Base-by-base conservation (phyloP, 768 basidiomycete genomes). In the Amanita polypyramis region DNA sequence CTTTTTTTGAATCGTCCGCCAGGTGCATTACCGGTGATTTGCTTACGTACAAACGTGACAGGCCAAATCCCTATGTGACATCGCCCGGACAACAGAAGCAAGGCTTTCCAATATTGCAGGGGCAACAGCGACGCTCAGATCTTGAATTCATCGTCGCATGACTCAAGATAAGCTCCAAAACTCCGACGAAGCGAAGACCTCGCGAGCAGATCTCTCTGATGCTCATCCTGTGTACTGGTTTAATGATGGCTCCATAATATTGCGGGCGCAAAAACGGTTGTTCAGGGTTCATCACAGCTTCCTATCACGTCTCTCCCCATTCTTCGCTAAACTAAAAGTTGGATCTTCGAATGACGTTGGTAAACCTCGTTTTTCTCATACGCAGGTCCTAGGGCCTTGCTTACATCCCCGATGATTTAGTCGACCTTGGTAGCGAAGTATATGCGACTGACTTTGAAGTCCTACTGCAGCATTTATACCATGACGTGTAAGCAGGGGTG, bases 401-500 rank as follows among this genome's bases (percentile, higher is more conserved):
- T 30, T n/a, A 47, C 6, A 53, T 58, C 37, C 45, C 61, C 40
- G 45, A 27, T 55, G 39, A 56, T 76, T 35, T 41, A 49, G 40
- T 49, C 12, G 73, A 75, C 40, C 58, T 56, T 21, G 62, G 68
- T 37, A 59, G 65, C 14, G 58, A 62, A 27, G 65, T 76, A 42
- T 58, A 55, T 33, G 61, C 65, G 14, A 56, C 60, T 36, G 82
- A 85, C 57, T 68, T 83, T 5, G 73, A 74, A 41, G 68, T 65
- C 1, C 59, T 87, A 41, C 62, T 86, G n/a, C 70, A 70, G 50
- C 74, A 83, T 62, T 56, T 86, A 25, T 85, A 86, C 57, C 77
- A 83, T 56, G 77, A 85, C 56, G 60, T 60, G 85, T 85, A 62
- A 70, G 80, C 74, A 33, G 23, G 39, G 15, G 21, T 23, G n/a